Evolutionary conservation across 176 grass and related monocot genomes (phyloP).

Genomic region (Paspalum notatum): DNA sequence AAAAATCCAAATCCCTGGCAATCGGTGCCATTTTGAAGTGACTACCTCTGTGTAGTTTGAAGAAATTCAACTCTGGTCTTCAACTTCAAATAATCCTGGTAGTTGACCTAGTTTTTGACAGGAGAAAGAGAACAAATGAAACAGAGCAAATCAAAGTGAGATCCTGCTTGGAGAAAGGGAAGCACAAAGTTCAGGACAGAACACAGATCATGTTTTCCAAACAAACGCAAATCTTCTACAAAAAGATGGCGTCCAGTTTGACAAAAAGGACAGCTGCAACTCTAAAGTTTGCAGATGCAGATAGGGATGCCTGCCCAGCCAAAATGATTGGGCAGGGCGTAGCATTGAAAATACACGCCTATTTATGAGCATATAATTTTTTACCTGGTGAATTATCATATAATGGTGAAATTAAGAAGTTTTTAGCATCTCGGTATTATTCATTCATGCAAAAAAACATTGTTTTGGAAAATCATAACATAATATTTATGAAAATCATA

Average conservation of each 20-base stretch:
- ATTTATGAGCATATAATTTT: too few relatives aligned
- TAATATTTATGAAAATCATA: not conserved
- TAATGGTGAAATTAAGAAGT: not conserved
- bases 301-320: not conserved
- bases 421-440: not conserved
- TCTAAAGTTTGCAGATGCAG: not conserved
- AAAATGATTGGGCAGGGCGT: not conserved
- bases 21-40: constrained; percentile 6
- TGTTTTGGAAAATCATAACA: not conserved
- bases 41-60: constrained; percentile 82
- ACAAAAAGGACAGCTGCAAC: not conserved
- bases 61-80: constrained; percentile 80
- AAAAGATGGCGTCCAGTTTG: not conserved
- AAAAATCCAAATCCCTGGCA: too few relatives aligned
- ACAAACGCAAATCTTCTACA: not conserved
- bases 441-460: not conserved
- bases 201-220: not conserved
- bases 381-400: not conserved
- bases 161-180: not conserved
- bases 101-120: constrained; percentile 64
- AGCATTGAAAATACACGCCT: not conserved
- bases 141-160: not conserved
- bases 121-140: not conserved
- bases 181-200: constrained; percentile 2
- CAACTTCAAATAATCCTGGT: constrained; percentile 85